Percentiles rank a stretch among this genome's conserved stretches.
Conservation (phyloP, 192 early-diverging fungal species). For the Fimicolochytrium jonesii region DNA sequence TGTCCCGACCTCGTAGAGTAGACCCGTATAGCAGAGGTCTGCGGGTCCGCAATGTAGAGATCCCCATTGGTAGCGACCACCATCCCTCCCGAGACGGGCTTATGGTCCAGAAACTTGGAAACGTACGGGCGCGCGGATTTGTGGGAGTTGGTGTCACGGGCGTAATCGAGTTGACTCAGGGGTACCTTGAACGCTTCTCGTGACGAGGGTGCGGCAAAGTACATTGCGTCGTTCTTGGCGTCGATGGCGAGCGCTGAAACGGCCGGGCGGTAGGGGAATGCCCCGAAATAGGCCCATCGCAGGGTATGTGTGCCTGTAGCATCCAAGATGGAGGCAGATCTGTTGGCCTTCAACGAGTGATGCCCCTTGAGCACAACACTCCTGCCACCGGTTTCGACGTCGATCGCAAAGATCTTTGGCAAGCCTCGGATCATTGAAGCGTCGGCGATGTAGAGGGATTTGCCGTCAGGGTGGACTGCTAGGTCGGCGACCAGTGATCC, state of each 20-base stretch:
- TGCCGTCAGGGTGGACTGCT: not conserved
- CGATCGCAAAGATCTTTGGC: not conserved
- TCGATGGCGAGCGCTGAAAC: not conserved
- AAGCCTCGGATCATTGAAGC: not conserved
- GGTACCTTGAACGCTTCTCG: not conserved
- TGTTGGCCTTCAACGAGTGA: not conserved
- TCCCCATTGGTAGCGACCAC: not conserved
- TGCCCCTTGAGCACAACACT: not conserved
- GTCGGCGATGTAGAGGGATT: not conserved
- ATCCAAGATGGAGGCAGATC: not conserved
- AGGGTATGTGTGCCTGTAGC: not conserved
- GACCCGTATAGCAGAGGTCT: not conserved
- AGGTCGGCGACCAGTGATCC: not conserved
- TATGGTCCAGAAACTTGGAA: not conserved
- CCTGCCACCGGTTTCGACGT: not conserved
- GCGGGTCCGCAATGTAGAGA: slow-evolving; percentile 3
- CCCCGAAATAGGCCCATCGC: not conserved
- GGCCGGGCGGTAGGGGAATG: not conserved
- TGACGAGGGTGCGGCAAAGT: not conserved
- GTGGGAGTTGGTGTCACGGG: not conserved
- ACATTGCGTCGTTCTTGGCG: not conserved
- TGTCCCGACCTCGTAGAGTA: not conserved
- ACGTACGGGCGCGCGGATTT: not conserved
- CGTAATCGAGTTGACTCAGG: not conserved
- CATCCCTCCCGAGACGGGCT: slow-evolving; percentile 4